These are phyloP conservation scores for Clonostachys byssicola DNA, from an alignment of 2,329 filamentous ascomycete species.

Conservation along the genomic window DNA sequence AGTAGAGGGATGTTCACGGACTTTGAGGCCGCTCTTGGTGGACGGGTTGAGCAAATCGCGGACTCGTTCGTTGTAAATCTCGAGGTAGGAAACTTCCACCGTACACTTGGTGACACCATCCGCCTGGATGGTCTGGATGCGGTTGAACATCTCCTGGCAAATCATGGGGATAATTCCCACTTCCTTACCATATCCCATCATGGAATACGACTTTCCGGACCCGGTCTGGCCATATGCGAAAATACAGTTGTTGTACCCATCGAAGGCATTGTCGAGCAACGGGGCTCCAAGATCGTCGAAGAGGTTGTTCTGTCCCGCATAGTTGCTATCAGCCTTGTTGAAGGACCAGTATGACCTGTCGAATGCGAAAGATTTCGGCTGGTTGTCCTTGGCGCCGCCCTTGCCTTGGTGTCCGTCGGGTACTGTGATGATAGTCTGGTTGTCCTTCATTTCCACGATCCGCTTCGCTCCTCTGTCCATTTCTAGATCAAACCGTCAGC, in stretches of 20 bases:
- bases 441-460: constrained; percentile 93
- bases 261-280: constrained; percentile 94
- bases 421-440: constrained; percentile 80
- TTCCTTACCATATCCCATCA: constrained; percentile 99
- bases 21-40: constrained; percentile 94
- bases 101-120: constrained; percentile 82
- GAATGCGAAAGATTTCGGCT: constrained; percentile 86
- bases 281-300: constrained; percentile 86
- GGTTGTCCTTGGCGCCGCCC: constrained; percentile 59
- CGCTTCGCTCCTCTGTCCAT: constrained; percentile 89
- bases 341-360: constrained; percentile 99
- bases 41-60: constrained; percentile 91
- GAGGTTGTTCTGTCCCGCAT: constrained; percentile 85
- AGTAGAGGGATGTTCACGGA: constrained; percentile 95
- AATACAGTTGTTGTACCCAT: constrained; percentile 99
- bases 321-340: constrained; percentile 73
- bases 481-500: constrained; percentile 51
- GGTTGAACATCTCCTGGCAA: constrained; percentile 94
- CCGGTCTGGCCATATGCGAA: constrained; percentile 98
- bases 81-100: constrained; percentile 95
- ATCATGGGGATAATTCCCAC: constrained; percentile 94
- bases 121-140: constrained; percentile 66
- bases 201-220: constrained; percentile 97
- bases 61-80: constrained; percentile 98
- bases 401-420: constrained; percentile 60